Conservation (phyloP, 2,329 filamentous ascomycete species). For the Fusarium brachygibbosum region DNA sequence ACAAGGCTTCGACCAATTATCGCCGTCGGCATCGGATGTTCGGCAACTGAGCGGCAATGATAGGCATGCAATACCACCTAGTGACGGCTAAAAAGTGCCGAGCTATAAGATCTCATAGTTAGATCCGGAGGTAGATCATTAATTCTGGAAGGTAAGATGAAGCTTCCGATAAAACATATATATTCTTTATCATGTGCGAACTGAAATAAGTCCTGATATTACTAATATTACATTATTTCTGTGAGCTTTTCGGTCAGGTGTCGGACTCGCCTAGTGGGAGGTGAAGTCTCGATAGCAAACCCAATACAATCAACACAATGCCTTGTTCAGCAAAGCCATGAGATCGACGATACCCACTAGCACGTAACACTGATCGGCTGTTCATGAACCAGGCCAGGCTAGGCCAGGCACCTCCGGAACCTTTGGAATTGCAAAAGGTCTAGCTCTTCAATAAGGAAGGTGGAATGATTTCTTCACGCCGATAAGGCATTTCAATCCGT, state of each 20-base stretch:
- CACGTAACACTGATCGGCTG: not conserved
- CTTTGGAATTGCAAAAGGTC: conserved; percentile 20
- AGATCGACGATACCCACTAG: not conserved
- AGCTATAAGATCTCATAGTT: not conserved
- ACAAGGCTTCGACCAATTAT: conserved; percentile 5
- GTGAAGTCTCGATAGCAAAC: not conserved
- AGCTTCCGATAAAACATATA: not conserved
- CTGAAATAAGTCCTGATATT: rapidly evolving
- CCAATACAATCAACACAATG: not conserved
- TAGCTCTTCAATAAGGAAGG: conserved; percentile 13
- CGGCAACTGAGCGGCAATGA: conserved; percentile 4
- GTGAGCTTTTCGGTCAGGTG: rapidly evolving
- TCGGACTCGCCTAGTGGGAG: rapidly evolving
- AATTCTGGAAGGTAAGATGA: conserved; percentile 10
- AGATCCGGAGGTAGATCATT: not conserved
- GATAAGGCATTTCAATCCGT: not conserved
- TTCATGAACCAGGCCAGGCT: not conserved
- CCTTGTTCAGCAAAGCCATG: not conserved
- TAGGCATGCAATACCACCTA: not conserved
- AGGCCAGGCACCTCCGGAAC: not conserved
- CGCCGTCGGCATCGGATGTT: not conserved
- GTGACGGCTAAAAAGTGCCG: conserved; percentile 23
- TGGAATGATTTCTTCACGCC: not conserved
- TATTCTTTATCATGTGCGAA: not conserved
- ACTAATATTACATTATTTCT: rapidly evolving